phyloP scores from a whole-genome alignment of 2,329 filamentous ascomycete genomes.

The Intubia oerlemansii region DNA sequence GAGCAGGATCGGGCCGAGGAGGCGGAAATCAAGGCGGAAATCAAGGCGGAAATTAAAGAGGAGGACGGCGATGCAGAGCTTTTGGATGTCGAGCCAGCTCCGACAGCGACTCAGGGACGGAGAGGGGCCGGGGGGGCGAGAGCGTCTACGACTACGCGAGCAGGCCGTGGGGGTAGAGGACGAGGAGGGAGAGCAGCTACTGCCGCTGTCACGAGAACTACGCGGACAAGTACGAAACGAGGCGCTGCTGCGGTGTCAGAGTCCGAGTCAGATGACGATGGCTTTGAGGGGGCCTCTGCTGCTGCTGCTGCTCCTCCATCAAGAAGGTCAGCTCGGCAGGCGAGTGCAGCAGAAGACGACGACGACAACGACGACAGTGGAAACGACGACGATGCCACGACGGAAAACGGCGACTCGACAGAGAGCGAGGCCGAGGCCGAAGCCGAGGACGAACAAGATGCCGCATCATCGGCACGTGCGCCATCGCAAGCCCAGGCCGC shows the following conservation, averaged over 20 bases:
- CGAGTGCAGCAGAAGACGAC: not conserved
- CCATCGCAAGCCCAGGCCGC: too few species aligned
- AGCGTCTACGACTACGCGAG: not conserved
- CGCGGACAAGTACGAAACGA: conserved; percentile 1
- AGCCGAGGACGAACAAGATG: conserved; percentile 3
- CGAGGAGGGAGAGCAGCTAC: not conserved
- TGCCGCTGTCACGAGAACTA: conserved; percentile 1
- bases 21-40: conserved; percentile 11
- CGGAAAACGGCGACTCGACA: conserved; percentile 18
- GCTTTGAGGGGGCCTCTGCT: conserved; percentile 15
- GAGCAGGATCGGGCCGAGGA: conserved; percentile 1
- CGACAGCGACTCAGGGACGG: too few species aligned
- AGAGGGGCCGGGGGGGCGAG: too few species aligned
- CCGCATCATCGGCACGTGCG: not conserved
- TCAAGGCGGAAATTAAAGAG: conserved; percentile 1
- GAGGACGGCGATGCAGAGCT: not conserved
- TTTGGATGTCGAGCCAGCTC: not conserved
- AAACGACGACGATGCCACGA: conserved; percentile 9
- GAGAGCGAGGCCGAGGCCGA: conserved; percentile 20
- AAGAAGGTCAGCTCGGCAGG: too few species aligned
- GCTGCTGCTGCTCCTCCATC: too few species aligned
- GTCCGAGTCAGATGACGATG: conserved; percentile 21
- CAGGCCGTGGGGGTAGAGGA: not conserved
- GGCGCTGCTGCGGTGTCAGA: conserved; percentile 18
- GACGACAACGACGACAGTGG: not conserved